phyloP scores from a whole-genome alignment of 2,329 filamentous ascomycete genomes.

The Metarhizium humberi region DNA sequence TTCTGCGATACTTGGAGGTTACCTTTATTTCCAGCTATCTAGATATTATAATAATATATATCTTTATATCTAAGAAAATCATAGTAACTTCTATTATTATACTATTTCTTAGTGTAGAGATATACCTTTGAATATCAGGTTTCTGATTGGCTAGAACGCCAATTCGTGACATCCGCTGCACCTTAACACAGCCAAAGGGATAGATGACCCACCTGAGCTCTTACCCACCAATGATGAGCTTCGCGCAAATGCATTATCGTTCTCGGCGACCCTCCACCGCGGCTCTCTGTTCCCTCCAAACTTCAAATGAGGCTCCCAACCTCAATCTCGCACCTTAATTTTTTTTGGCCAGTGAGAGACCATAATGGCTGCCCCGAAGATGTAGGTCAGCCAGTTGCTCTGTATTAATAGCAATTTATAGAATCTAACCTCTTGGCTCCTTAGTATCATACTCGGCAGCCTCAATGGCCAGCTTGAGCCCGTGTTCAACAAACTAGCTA shows the following conservation, averaged over 20 bases:
- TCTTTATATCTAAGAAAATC: too few relatives aligned
- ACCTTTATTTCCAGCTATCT: too few relatives aligned
- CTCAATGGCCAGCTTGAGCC: constrained; percentile 69
- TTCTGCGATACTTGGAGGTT: too few relatives aligned
- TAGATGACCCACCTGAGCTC: constrained; percentile 2
- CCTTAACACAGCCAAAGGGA: too few relatives aligned
- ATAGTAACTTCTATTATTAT: too few relatives aligned
- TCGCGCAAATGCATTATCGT: constrained; percentile 26
- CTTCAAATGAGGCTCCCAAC: constrained; percentile 1
- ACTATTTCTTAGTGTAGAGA: too few relatives aligned
- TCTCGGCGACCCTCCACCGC: background rate
- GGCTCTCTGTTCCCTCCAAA: constrained; percentile 5
- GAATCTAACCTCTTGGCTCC: background rate
- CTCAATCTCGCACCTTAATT: background rate
- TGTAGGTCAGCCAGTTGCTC: constrained; percentile 24
- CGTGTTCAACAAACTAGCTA: constrained; percentile 70
- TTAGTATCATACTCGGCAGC: constrained; percentile 71
- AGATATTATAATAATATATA: too few relatives aligned
- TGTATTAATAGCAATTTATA: background rate
- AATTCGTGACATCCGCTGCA: too few relatives aligned
- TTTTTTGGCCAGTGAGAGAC: background rate
- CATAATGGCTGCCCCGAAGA: constrained; percentile 38
- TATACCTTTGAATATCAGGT: too few relatives aligned
- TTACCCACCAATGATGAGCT: constrained; percentile 19
- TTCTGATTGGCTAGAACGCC: too few relatives aligned